phyloP scores from a whole-genome alignment of 805 yeast species.

The Suhomyces pyralidae region DNA sequence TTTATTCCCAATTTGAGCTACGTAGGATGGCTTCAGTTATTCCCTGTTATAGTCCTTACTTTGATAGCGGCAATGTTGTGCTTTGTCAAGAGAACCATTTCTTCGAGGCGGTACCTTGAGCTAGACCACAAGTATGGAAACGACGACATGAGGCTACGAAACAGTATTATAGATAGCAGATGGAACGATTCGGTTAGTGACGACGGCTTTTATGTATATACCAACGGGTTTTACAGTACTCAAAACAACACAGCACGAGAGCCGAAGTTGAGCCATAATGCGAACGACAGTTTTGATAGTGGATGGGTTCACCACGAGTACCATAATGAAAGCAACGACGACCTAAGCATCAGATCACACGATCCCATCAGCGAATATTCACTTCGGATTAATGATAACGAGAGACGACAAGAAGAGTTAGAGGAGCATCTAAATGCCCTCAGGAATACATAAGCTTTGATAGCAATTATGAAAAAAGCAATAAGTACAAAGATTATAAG shows the following conservation, averaged over 20 bases:
- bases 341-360: conserved; percentile 11
- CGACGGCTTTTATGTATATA: conserved; percentile 42
- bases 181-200: conserved; percentile 32
- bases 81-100: conserved; percentile 65
- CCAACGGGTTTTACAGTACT: conserved; percentile 38
- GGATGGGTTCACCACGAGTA: conserved; percentile 16
- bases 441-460: no score
- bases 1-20: conserved; percentile 74
- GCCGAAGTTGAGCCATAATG: conserved; percentile 1
- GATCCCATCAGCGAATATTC: background rate
- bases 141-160: conserved; percentile 33
- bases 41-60: conserved; percentile 64
- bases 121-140: conserved; percentile 26
- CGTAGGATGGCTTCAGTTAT: conserved; percentile 82
- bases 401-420: background rate
- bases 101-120: conserved; percentile 44
- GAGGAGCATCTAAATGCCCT: background rate
- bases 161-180: conserved; percentile 8
- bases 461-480: no score
- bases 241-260: conserved; percentile 13
- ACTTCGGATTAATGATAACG: background rate
- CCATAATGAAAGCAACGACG: conserved; percentile 8
- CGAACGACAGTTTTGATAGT: conserved; percentile 12
- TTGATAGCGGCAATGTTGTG: conserved; percentile 64
- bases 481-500: no score